Conservation (phyloP, 164 flowering plant species). For the Stephania cephalantha region DNA sequence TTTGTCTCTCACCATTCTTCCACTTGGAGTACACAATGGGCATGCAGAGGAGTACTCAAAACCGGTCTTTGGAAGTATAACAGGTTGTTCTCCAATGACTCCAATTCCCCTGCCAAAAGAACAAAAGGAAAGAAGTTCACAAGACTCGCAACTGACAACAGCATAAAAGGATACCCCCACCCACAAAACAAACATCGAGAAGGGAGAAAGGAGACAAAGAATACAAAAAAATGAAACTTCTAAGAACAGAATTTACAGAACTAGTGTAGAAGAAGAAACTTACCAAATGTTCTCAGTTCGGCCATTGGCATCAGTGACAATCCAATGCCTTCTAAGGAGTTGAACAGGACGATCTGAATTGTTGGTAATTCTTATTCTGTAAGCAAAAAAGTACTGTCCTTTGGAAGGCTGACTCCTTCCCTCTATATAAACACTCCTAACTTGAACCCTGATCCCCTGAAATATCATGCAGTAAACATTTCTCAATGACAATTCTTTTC, state of each 20-base stretch:
- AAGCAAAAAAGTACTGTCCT: conserved; percentile 80
- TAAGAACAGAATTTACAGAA: neutral
- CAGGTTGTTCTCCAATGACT: conserved; percentile 97
- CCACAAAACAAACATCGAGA: too few relatives aligned
- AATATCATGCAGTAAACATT: conserved; percentile 7
- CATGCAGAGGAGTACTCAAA: conserved; percentile 98
- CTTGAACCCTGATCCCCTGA: conserved; percentile 91
- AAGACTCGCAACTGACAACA: too few relatives aligned
- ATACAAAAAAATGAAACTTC: neutral
- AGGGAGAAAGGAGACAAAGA: neutral
- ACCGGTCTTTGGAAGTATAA: conserved; percentile 75
- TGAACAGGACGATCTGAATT: conserved; percentile 88
- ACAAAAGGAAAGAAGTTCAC: neutral
- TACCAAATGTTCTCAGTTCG: conserved; percentile 78
- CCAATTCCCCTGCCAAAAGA: conserved; percentile 65
- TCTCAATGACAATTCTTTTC: neutral
- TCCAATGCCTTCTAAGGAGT: conserved; percentile 94
- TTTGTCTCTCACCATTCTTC: conserved; percentile 69
- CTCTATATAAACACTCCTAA: conserved; percentile 84
- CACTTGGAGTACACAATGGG: conserved; percentile 74
- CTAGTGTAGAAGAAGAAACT: conserved; percentile 11
- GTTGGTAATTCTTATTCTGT: conserved; percentile 85
- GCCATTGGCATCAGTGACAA: conserved; percentile 82
- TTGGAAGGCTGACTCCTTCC: conserved; percentile 80
- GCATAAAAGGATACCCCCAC: too few relatives aligned